Percentiles rank a stretch among this genome's conserved stretches.
Conservation (phyloP, 345 rosid genomes). For the Fremontodendron californicum region DNA sequence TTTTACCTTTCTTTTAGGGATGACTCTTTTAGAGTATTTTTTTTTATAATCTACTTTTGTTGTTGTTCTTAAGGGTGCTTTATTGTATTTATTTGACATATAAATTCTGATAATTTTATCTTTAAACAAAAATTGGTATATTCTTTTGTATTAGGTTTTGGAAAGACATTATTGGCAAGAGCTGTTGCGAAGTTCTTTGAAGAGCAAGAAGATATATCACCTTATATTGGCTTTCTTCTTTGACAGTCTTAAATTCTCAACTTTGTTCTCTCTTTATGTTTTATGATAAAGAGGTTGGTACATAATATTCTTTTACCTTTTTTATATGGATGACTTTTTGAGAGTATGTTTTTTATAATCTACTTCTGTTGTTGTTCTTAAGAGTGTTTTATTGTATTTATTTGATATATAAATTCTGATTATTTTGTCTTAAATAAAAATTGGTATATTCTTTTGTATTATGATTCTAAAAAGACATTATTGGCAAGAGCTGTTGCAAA, state of each 20-base stretch:
- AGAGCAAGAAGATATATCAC: too few relatives aligned
- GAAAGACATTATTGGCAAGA: too few relatives aligned
- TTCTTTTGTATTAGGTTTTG: conserved; percentile 53
- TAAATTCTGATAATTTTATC: not conserved
- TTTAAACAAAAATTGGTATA: not conserved
- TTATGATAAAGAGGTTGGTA: not conserved
- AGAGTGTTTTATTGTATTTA: not conserved
- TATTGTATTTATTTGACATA: too few relatives aligned
- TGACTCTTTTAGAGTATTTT: not conserved
- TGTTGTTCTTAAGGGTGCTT: too few relatives aligned
- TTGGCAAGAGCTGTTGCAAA: too few relatives aligned
- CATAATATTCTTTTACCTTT: not conserved
- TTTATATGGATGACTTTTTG: not conserved
- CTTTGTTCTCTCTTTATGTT: not conserved
- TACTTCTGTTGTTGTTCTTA: not conserved
- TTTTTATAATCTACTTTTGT: not conserved
- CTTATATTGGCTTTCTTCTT: not conserved
- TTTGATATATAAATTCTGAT: not conserved
- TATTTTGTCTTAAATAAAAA: not conserved
- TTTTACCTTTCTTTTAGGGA: too few relatives aligned
- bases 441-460: conserved; percentile 22
- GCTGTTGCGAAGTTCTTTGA: too few relatives aligned
- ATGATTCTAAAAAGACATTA: conserved; percentile 96
- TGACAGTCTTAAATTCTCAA: not conserved
- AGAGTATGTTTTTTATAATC: not conserved